Conservation (phyloP, 2,329 filamentous ascomycete genomes). For the Botrytis fragariae region DNA sequence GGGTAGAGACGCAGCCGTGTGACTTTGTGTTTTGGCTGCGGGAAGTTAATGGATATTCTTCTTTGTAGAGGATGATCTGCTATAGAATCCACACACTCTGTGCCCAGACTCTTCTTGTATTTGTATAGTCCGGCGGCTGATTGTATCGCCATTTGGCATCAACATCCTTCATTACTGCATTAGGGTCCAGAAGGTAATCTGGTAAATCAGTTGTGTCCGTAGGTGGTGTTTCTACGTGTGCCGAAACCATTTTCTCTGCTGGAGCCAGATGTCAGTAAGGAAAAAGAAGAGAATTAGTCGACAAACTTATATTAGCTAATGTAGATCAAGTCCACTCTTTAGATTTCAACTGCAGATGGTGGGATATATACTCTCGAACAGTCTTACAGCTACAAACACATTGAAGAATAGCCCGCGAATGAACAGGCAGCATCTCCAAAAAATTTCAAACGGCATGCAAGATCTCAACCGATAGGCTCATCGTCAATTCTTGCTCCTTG, state of each 20-base stretch:
- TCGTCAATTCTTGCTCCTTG: conserved; percentile 2
- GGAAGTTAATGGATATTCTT: background rate
- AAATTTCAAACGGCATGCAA: background rate
- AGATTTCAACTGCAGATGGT: background rate
- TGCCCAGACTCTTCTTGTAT: conserved; percentile 57
- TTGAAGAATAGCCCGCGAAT: background rate
- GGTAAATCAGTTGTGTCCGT: conserved; percentile 39
- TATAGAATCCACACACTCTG: conserved; percentile 49
- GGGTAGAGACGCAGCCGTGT: conserved; percentile 55
- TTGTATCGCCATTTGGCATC: conserved; percentile 58
- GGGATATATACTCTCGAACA: background rate
- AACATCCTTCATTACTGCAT: conserved; percentile 56
- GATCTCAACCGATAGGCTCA: background rate
- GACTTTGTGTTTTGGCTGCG: conserved; percentile 55
- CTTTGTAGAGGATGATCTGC: background rate
- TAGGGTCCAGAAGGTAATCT: conserved; percentile 57
- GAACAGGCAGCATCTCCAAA: background rate
- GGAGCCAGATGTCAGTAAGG: background rate
- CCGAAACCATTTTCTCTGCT: conserved; percentile 10
- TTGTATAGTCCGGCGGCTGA: conserved; percentile 60
- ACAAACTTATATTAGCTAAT: background rate
- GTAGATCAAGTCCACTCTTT: background rate
- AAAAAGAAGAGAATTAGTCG: background rate
- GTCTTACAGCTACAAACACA: background rate
- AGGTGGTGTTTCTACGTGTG: conserved; percentile 8